phyloP scores from a whole-genome alignment of 2,329 filamentous ascomycete species.

The Drechslerella stenobrocha region DNA sequence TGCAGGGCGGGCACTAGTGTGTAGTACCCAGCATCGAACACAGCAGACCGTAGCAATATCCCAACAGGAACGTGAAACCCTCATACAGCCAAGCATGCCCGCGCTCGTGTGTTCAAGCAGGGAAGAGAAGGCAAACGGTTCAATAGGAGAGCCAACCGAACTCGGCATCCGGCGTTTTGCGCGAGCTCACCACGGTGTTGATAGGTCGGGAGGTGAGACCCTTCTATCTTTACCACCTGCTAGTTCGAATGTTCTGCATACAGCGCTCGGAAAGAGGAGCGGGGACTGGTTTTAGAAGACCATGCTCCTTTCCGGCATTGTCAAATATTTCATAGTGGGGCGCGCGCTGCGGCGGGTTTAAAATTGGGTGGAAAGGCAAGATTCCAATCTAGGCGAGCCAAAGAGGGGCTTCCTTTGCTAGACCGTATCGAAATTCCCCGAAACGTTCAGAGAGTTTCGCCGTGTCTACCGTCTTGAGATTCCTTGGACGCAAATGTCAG shows the following conservation, averaged over 20 bases:
- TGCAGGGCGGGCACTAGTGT: too few relatives aligned
- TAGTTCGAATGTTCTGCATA: conserved; percentile 14
- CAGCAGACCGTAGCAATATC: too few relatives aligned
- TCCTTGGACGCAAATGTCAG: not conserved
- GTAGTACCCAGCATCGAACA: too few relatives aligned
- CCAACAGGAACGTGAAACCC: too few relatives aligned
- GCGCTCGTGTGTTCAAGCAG: too few relatives aligned
- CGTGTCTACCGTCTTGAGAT: not conserved
- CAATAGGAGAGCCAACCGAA: not conserved
- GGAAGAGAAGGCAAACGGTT: too few relatives aligned
- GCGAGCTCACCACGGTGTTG: conserved; percentile 11
- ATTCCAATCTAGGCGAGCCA: not conserved
- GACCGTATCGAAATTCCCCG: not conserved
- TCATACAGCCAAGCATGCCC: too few relatives aligned
- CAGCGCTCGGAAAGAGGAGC: not conserved
- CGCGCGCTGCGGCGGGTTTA: not conserved
- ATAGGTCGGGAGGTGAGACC: conserved; percentile 5
- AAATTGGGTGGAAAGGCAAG: not conserved
- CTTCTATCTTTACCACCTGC: conserved; percentile 21
- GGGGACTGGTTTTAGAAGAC: not conserved
- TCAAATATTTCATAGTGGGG: not conserved
- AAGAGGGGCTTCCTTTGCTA: not conserved
- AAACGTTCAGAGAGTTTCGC: not conserved
- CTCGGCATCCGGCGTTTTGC: conserved; percentile 23
- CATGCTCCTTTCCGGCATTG: not conserved